A percentile compares a stretch with the other conserved stretches of the same genome.
Evolutionary conservation across 805 yeast species (phyloP).

Genomic region (Barnettozyma pratensis): DNA sequence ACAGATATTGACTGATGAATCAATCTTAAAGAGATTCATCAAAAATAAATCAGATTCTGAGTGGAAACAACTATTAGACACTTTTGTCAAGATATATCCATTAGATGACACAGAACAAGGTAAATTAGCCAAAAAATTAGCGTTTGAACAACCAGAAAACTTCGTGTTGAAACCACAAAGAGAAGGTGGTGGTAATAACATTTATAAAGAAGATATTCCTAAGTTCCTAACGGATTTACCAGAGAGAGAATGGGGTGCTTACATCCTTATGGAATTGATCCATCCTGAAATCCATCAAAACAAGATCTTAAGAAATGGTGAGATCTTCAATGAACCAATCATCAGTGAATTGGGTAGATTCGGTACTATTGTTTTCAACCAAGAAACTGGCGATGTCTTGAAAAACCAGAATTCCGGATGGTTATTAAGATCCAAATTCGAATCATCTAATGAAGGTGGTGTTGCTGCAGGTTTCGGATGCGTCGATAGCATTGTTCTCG

Average conservation of each 20-base stretch:
- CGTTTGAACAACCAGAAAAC: constrained; percentile 58
- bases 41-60: constrained; percentile 26
- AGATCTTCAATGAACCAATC: constrained; percentile 62
- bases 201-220: constrained; percentile 85
- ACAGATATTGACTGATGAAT: constrained; percentile 67
- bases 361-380: constrained; percentile 78
- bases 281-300: constrained; percentile 68
- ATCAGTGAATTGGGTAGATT: constrained; percentile 90
- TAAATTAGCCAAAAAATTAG: constrained; percentile 53
- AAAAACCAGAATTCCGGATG: constrained; percentile 75
- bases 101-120: constrained; percentile 70
- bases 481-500: constrained; percentile 73
- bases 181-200: constrained; percentile 98
- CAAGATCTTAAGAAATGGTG: constrained; percentile 63
- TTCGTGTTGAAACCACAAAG: constrained; percentile 95
- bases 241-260: constrained; percentile 79
- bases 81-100: constrained; percentile 87
- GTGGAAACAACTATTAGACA: constrained; percentile 33
- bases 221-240: constrained; percentile 53
- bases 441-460: constrained; percentile 92
- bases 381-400: constrained; percentile 47
- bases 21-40: constrained; percentile 43
- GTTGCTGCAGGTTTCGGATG: constrained; percentile 99
- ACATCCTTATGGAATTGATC: constrained; percentile 90
- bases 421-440: constrained; percentile 83